Percentiles rank a stretch among this genome's conserved stretches.
Evolutionary conservation across 1,139 yeast species (phyloP).

Genomic region (Saccharomyces hybrid): DNA sequence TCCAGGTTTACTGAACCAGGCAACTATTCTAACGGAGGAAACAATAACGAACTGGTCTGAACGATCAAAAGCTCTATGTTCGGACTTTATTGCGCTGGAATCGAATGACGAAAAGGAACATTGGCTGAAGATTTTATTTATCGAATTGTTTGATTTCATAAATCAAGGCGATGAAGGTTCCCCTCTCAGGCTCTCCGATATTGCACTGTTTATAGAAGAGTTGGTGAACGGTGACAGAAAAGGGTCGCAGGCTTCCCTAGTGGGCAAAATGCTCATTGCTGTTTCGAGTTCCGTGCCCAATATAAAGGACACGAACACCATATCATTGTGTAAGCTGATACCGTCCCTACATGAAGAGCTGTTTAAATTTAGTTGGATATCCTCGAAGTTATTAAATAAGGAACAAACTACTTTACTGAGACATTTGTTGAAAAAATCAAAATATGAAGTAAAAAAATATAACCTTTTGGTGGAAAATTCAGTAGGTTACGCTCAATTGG

Average conservation of each 20-base stretch:
- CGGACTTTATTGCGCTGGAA: conserved; percentile 9
- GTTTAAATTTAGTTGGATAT: conserved; percentile 23
- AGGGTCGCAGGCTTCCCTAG: conserved; percentile 8
- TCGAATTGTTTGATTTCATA: conserved; percentile 15
- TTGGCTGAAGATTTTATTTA: conserved; percentile 19
- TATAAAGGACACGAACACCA: conserved; percentile 10
- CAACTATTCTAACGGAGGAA: conserved; percentile 10
- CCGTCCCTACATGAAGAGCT: conserved; percentile 16
- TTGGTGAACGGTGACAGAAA: conserved; percentile 5
- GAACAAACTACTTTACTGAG: conserved; percentile 18
- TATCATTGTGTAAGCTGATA: conserved; percentile 11
- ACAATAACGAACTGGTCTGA: conserved; percentile 14
- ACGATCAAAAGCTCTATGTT: conserved; percentile 8
- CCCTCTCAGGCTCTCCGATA: conserved; percentile 8
- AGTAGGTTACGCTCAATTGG: conserved; percentile 71
- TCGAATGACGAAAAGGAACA: conserved; percentile 12
- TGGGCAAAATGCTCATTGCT: conserved; percentile 20
- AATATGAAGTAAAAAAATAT: conserved; percentile 65
- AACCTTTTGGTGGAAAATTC: conserved; percentile 71
- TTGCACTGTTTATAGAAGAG: conserved; percentile 13
- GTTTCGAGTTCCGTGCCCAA: conserved; percentile 12
- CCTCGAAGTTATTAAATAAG: conserved; percentile 18
- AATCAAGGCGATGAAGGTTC: conserved; percentile 5
- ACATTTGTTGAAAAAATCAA: conserved; percentile 23
- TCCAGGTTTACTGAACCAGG: neutral